These are phyloP conservation scores for Rhipidocladum racemiflorum DNA, from an alignment of 176 grass and related monocot genomes.

Conservation along the genomic window DNA sequence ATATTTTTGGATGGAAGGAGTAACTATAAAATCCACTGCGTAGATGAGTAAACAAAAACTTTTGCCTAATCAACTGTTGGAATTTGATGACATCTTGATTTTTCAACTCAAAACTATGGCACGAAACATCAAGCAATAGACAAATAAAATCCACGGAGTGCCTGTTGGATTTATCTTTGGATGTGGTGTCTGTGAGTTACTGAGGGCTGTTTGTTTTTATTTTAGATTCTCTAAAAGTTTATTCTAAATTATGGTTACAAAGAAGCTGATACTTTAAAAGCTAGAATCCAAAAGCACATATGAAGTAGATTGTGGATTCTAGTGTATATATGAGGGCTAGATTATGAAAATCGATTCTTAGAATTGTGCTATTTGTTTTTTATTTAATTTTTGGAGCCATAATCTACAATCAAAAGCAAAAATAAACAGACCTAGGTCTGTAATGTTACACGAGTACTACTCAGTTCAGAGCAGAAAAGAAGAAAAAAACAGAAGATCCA, in stretches of 20 bases:
- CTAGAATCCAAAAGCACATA: too few relatives aligned
- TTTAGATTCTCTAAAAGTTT: too few relatives aligned
- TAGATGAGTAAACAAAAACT: neutral
- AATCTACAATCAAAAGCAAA: too few relatives aligned
- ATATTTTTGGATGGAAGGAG: too few relatives aligned
- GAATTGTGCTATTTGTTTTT: too few relatives aligned
- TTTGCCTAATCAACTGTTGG: neutral
- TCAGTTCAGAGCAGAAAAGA: neutral
- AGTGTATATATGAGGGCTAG: too few relatives aligned
- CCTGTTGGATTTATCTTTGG: neutral
- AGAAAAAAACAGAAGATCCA: neutral
- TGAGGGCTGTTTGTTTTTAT: neutral
- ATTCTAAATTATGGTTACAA: too few relatives aligned
- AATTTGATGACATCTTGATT: slow-evolving; percentile 3
- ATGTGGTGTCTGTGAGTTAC: neutral
- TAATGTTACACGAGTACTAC: neutral
- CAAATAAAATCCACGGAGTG: neutral
- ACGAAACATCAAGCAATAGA: neutral
- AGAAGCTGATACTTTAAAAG: too few relatives aligned
- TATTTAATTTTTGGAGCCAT: too few relatives aligned
- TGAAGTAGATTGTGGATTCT: too few relatives aligned
- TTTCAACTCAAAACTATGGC: neutral
- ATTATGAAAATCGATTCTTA: too few relatives aligned
- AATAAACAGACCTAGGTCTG: neutral
- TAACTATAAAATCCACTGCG: neutral